A percentile compares a stretch with the other conserved stretches of the same genome.
Conservation (phyloP, 202 grass and related monocot species). For the Zoysia matrella region DNA sequence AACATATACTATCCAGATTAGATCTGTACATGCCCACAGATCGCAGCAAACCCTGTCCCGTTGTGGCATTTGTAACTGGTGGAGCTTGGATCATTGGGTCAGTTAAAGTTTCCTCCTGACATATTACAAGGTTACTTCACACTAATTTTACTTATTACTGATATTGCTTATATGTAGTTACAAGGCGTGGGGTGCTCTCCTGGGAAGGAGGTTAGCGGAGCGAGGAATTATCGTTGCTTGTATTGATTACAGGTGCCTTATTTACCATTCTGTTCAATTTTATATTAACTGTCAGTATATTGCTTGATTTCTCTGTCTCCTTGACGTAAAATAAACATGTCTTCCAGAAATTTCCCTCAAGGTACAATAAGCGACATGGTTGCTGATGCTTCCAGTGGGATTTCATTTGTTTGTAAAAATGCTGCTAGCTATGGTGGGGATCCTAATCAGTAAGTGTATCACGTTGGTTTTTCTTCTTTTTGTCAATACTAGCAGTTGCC, state of each 20-base stretch:
- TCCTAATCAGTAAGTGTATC: slow-evolving; percentile 69
- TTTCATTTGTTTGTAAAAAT: slow-evolving; percentile 85
- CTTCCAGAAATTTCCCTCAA: slow-evolving; percentile 93
- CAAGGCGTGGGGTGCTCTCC: slow-evolving; percentile 92
- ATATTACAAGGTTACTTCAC: background rate
- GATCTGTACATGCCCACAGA: slow-evolving; percentile 85
- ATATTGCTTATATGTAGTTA: slow-evolving; percentile 60
- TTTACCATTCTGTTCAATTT: background rate
- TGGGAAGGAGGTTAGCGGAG: slow-evolving; percentile 86
- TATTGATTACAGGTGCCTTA: slow-evolving; percentile 88
- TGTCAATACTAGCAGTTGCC: slow-evolving; percentile 2
- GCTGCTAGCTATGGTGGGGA: slow-evolving; percentile 77
- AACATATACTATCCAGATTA: slow-evolving; percentile 55
- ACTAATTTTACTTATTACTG: slow-evolving; percentile 8
- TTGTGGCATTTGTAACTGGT: slow-evolving; percentile 94
- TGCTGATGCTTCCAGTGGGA: slow-evolving; percentile 80
- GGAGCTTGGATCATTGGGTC: slow-evolving; percentile 99
- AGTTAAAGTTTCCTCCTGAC: slow-evolving; percentile 27
- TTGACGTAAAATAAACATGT: slow-evolving; percentile 16
- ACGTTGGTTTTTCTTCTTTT: slow-evolving; percentile 7
- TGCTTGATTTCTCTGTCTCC: background rate
- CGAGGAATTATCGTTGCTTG: slow-evolving; percentile 92
- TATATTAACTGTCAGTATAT: background rate
- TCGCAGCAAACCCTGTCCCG: slow-evolving; percentile 55
- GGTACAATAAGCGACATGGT: slow-evolving; percentile 96